These are phyloP conservation scores for Pholiota molesta DNA, from an alignment of 768 basidiomycete genomes.

Conservation along the genomic window DNA sequence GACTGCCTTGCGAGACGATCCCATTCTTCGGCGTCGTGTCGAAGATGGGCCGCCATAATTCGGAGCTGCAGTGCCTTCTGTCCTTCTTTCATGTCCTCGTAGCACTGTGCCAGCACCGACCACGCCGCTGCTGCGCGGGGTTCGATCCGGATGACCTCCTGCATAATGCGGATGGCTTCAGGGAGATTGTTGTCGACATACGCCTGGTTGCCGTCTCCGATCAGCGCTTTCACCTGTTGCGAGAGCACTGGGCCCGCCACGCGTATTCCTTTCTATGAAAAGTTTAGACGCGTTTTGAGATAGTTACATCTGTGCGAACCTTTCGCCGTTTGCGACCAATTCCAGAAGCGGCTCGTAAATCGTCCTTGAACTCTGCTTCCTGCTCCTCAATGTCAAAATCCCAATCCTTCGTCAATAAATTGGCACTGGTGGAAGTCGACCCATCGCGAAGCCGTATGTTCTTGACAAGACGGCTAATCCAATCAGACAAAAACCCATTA, in stretches of 20 bases:
- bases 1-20: slow-evolving; percentile 76
- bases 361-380: slow-evolving; percentile 72
- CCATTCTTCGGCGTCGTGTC: slow-evolving; percentile 87
- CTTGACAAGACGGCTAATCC: slow-evolving; percentile 63
- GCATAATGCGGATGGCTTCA: slow-evolving; percentile 78
- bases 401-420: slow-evolving; percentile 68
- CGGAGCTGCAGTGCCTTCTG: slow-evolving; percentile 79
- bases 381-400: slow-evolving; percentile 71
- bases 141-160: slow-evolving; percentile 93
- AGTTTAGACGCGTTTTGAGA: neutral
- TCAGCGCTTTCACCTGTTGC: slow-evolving; percentile 69
- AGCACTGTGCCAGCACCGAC: slow-evolving; percentile 86
- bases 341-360: slow-evolving; percentile 74
- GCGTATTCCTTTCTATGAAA: slow-evolving; percentile 41
- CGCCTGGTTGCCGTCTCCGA: slow-evolving; percentile 87
- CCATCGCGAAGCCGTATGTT: slow-evolving; percentile 61
- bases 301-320: slow-evolving; percentile 30
- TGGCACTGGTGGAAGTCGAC: slow-evolving; percentile 36
- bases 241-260: slow-evolving; percentile 58
- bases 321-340: slow-evolving; percentile 60
- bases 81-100: slow-evolving; percentile 68
- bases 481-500: slow-evolving; percentile 1
- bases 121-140: slow-evolving; percentile 83
- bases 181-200: slow-evolving; percentile 73
- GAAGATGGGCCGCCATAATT: slow-evolving; percentile 90